Percentiles rank a stretch among this genome's conserved stretches.
These are phyloP conservation scores for Exidia glandulosa DNA, from an alignment of 768 basidiomycete species.

Conservation along the genomic window DNA sequence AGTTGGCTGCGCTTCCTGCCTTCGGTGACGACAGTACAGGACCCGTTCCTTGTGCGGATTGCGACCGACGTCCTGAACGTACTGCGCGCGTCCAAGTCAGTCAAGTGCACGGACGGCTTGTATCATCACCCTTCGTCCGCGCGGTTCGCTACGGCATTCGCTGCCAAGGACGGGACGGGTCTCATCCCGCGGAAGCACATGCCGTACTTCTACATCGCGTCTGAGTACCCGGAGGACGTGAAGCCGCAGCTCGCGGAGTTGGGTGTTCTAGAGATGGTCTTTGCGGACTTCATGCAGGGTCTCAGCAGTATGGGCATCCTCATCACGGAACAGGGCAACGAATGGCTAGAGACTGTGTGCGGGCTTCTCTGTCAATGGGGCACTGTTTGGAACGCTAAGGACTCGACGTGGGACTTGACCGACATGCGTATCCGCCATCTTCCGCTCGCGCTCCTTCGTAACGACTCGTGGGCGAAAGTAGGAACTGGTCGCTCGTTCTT, in stretches of 20 bases:
- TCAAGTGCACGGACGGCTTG: conserved; percentile 9
- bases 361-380: background rate
- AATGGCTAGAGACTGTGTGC: background rate
- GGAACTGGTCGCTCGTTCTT: background rate
- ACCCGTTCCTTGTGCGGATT: conserved; percentile 11
- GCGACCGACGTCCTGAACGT: background rate
- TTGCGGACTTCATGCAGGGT: background rate
- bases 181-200: background rate
- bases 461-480: background rate
- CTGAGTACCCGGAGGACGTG: background rate
- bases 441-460: background rate
- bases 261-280: background rate
- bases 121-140: conserved; percentile 6
- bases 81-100: conserved; percentile 6
- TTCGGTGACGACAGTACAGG: conserved; percentile 1
- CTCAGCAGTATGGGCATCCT: background rate
- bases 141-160: conserved; percentile 1
- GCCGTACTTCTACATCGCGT: background rate
- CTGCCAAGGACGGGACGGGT: background rate
- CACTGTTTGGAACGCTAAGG: background rate
- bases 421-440: background rate
- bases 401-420: background rate
- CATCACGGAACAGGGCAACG: background rate
- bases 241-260: background rate
- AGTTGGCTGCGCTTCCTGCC: conserved; percentile 18